A percentile compares a stretch with the other conserved stretches of the same genome.
phyloP scores from a whole-genome alignment of 805 yeast genomes.

The Saturnispora saitoi region DNA sequence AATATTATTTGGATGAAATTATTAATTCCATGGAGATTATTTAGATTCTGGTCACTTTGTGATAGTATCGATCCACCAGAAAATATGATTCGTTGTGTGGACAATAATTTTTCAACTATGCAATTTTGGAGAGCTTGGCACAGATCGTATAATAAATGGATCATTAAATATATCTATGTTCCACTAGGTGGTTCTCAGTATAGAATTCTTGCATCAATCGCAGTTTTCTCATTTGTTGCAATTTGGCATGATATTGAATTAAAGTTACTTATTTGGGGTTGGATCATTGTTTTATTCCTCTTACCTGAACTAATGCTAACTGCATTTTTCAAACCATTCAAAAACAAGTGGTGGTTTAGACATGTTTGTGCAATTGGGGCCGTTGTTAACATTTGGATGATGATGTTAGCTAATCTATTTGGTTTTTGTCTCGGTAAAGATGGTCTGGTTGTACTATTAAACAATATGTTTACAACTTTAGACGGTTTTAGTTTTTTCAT shows the following conservation, averaged over 20 bases:
- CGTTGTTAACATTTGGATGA: constrained; percentile 86
- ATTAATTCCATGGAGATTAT: constrained; percentile 91
- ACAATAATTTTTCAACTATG: constrained; percentile 83
- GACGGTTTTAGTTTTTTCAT: constrained; percentile 60
- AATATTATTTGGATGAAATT: constrained; percentile 90
- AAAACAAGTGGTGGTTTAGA: constrained; percentile 57
- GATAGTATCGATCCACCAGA: constrained; percentile 97
- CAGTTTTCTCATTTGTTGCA: constrained; percentile 93
- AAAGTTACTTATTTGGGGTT: constrained; percentile 86
- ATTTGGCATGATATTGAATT: constrained; percentile 97
- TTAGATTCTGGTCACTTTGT: constrained; percentile 85
- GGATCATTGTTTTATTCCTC: constrained; percentile 81
- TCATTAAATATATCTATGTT: constrained; percentile 75
- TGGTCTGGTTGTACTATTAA: constrained; percentile 60
- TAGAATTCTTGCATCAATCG: constrained; percentile 65
- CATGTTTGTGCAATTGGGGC: constrained; percentile 83
- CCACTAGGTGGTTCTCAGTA: constrained; percentile 81
- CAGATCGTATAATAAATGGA: constrained; percentile 86
- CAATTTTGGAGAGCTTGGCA: constrained; percentile 99
- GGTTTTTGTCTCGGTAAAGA: constrained; percentile 93
- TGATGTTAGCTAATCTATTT: constrained; percentile 93
- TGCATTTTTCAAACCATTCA: constrained; percentile 27
- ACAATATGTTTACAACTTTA: constrained; percentile 63
- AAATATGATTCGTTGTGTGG: constrained; percentile 94
- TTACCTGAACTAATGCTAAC: constrained; percentile 77